A percentile compares a stretch with the other conserved stretches of the same genome.
phyloP scores from a whole-genome alignment of 805 yeast species.

The Hanseniaspora lindneri region DNA sequence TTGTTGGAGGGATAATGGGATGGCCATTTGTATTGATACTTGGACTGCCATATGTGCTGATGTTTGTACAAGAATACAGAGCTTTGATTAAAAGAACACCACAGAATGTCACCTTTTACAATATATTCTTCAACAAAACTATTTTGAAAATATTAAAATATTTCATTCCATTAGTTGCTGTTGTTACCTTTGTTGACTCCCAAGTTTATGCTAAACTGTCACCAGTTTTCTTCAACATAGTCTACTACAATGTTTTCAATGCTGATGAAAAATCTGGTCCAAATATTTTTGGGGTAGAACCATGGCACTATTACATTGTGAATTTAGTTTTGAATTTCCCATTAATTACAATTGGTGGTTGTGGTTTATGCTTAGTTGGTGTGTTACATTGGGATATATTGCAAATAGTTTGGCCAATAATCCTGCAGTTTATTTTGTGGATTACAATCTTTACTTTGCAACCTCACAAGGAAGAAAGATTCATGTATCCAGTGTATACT shows the following conservation, averaged over 20 bases:
- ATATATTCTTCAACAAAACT: conserved; percentile 22
- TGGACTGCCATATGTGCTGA: conserved; percentile 47
- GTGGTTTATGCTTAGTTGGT: conserved; percentile 25
- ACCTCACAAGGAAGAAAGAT: conserved; percentile 90
- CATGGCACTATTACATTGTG: conserved; percentile 54
- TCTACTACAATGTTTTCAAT: conserved; percentile 63
- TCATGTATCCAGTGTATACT: conserved; percentile 75
- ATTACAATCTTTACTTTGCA: conserved; percentile 50
- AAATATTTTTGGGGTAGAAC: conserved; percentile 79
- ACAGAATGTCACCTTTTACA: conserved; percentile 16
- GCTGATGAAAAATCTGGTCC: conserved; percentile 67
- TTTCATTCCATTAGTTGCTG: conserved; percentile 20
- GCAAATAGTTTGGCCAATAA: conserved; percentile 25
- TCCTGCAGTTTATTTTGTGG: conserved; percentile 42
- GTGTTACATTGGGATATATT: conserved; percentile 33
- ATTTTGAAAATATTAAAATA: conserved; percentile 18
- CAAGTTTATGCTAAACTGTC: conserved; percentile 46
- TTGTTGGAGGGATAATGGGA: conserved; percentile 66
- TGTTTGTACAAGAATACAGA: conserved; percentile 21
- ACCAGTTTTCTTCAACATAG: conserved; percentile 72
- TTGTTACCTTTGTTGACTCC: conserved; percentile 38
- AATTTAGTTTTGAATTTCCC: conserved; percentile 68
- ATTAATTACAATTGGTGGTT: conserved; percentile 27
- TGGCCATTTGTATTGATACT: conserved; percentile 80
- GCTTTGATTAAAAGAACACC: conserved; percentile 1